Percentiles rank a stretch among this genome's conserved stretches.
Evolutionary conservation across 2,329 filamentous ascomycete genomes (phyloP).

Genomic region (Claviceps paspali): DNA sequence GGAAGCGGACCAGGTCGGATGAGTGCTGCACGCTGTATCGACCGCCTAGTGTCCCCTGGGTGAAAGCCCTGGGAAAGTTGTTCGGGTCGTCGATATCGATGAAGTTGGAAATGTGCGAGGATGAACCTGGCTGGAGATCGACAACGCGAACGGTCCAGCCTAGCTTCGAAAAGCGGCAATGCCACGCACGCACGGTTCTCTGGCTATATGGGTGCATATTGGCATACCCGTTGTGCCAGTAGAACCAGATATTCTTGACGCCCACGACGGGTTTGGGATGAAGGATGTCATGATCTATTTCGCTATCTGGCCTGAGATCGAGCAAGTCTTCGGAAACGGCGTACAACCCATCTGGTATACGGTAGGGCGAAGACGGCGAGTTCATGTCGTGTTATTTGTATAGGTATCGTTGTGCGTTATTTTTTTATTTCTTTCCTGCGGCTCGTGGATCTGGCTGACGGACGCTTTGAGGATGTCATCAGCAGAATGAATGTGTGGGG

Average conservation of each 20-base stretch:
- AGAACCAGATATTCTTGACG: conserved; percentile 43
- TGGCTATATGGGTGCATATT: conserved; percentile 35
- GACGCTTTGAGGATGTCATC: no score
- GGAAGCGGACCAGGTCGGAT: conserved; percentile 42
- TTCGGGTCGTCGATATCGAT: conserved; percentile 27
- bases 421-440: no score
- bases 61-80: conserved; percentile 34
- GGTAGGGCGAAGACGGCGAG: background rate
- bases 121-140: conserved; percentile 26
- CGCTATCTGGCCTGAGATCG: conserved; percentile 29
- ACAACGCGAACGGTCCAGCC: conserved; percentile 40
- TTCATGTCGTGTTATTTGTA: no score
- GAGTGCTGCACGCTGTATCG: conserved; percentile 36
- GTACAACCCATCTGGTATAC: conserved; percentile 14
- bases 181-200: conserved; percentile 37
- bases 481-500: no score
- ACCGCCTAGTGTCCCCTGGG: conserved; percentile 31
- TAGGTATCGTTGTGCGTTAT: no score
- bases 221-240: conserved; percentile 36
- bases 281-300: conserved; percentile 27
- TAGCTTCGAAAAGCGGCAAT: conserved; percentile 32
- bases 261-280: conserved; percentile 22
- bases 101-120: conserved; percentile 32
- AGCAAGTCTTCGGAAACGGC: conserved; percentile 23
- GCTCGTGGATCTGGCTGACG: no score